A percentile compares a stretch with the other conserved stretches of the same genome.
These are phyloP conservation scores for Hortiboletus campestris DNA, from an alignment of 768 basidiomycete species.

Conservation along the genomic window DNA sequence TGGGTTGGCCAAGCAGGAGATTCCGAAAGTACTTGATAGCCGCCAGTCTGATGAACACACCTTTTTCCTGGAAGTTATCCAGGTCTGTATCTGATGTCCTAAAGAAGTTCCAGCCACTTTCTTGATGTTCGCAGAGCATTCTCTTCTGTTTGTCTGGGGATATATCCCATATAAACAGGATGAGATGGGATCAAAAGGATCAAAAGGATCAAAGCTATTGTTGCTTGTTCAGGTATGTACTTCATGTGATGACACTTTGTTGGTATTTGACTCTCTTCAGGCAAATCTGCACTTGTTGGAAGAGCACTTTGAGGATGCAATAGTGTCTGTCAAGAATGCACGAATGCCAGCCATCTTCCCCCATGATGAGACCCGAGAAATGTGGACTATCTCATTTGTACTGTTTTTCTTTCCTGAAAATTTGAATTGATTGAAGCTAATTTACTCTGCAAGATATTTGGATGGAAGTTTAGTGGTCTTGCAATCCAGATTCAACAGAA, in stretches of 20 bases:
- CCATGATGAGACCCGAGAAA: slow-evolving; percentile 12
- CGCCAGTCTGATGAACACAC: background rate
- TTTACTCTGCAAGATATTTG: slow-evolving; percentile 10
- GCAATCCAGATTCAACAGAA: slow-evolving; percentile 13
- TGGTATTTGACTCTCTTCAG: background rate
- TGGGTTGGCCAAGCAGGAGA: slow-evolving; percentile 2
- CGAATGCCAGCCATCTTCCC: slow-evolving; percentile 13
- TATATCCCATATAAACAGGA: background rate
- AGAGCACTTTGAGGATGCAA: slow-evolving; percentile 3
- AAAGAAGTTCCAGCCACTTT: background rate
- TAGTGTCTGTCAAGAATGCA: slow-evolving; percentile 5
- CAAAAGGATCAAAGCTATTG: background rate
- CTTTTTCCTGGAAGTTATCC: slow-evolving; percentile 8
- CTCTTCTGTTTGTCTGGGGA: slow-evolving; percentile 12
- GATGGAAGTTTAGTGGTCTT: slow-evolving; percentile 22
- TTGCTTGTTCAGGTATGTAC: slow-evolving; percentile 13
- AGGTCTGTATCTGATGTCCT: background rate
- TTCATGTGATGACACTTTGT: background rate
- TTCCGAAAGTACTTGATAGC: background rate
- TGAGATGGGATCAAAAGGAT: background rate
- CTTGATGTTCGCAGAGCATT: slow-evolving; percentile 7
- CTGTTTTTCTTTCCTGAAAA: background rate
- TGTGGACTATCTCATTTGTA: slow-evolving; percentile 16
- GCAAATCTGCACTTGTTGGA: slow-evolving; percentile 15
- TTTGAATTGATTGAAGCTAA: background rate